These are phyloP conservation scores for Ganoderma multipileum DNA, from an alignment of 1,284 basidiomycete species.

Conservation along the genomic window DNA sequence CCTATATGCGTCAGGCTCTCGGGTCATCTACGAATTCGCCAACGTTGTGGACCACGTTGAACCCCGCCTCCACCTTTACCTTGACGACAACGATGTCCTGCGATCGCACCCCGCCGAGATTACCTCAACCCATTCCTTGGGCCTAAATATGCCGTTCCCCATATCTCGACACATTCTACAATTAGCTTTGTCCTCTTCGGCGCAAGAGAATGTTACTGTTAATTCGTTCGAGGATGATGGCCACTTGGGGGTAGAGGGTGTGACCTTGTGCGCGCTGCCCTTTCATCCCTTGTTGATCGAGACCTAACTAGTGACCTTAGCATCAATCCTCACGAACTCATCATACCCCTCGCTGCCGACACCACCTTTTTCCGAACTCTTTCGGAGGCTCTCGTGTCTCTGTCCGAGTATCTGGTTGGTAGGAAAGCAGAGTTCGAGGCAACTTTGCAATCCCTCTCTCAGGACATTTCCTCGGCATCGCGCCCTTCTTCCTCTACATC, in stretches of 20 bases:
- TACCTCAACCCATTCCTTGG: neutral
- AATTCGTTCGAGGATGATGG: neutral
- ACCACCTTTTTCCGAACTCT: slow-evolving; percentile 85
- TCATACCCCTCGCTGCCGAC: slow-evolving; percentile 86
- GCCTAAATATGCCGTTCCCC: slow-evolving; percentile 12
- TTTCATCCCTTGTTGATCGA: neutral
- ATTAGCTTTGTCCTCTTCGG: slow-evolving; percentile 9
- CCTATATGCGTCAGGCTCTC: slow-evolving; percentile 25
- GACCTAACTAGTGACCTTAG: slow-evolving; percentile 10
- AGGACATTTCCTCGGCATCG: slow-evolving; percentile 64
- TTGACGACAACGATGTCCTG: slow-evolving; percentile 32
- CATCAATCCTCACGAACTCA: slow-evolving; percentile 56
- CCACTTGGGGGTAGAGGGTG: neutral
- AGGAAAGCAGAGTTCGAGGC: slow-evolving; percentile 71
- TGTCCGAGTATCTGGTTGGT: slow-evolving; percentile 69
- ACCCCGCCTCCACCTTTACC: slow-evolving; percentile 60
- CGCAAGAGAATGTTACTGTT: neutral
- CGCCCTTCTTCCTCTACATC: slow-evolving; percentile 60
- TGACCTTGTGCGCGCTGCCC: slow-evolving; percentile 12
- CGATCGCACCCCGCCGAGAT: slow-evolving; percentile 1
- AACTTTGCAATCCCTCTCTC: slow-evolving; percentile 67
- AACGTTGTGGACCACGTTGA: slow-evolving; percentile 55
- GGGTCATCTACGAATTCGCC: slow-evolving; percentile 63
- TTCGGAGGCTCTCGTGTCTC: slow-evolving; percentile 71
- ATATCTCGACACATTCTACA: slow-evolving; percentile 12